Conservation (phyloP, 768 basidiomycete species). For the Serendipita sp. region DNA sequence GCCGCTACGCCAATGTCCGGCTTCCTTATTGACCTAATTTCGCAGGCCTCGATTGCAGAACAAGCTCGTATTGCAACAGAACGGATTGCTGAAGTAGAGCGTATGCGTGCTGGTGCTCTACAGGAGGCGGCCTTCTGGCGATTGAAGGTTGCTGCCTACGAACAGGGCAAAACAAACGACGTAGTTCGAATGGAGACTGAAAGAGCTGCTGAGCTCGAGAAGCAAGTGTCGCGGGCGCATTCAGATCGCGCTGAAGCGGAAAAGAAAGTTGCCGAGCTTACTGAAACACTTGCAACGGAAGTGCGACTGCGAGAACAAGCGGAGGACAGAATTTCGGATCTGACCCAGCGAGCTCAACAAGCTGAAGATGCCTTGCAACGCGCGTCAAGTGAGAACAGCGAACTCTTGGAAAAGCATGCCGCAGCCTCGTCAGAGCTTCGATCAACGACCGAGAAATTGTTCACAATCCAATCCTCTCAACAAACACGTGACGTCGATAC, state of each 20-base stretch:
- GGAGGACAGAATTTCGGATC: conserved; percentile 60
- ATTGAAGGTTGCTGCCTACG: conserved; percentile 81
- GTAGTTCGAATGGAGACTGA: conserved; percentile 59
- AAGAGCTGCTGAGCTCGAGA: conserved; percentile 59
- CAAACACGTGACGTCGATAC: conserved; percentile 72
- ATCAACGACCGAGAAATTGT: conserved; percentile 60
- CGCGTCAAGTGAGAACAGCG: conserved; percentile 53
- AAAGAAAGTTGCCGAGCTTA: conserved; percentile 54
- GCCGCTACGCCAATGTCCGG: neutral
- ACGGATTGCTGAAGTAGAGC: conserved; percentile 63
- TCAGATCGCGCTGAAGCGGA: conserved; percentile 51
- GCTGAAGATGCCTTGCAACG: conserved; percentile 36
- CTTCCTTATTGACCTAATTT: neutral
- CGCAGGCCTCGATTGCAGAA: conserved; percentile 53
- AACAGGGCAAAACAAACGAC: conserved; percentile 51
- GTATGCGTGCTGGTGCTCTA: conserved; percentile 55
- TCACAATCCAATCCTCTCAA: conserved; percentile 54
- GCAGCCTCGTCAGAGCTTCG: conserved; percentile 48
- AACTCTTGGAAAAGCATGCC: conserved; percentile 50
- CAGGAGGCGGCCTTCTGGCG: conserved; percentile 96
- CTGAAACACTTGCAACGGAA: conserved; percentile 58
- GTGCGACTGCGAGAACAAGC: conserved; percentile 65
- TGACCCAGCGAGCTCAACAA: conserved; percentile 57
- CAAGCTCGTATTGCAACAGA: conserved; percentile 69
- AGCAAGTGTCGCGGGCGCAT: conserved; percentile 43